phyloP scores from a whole-genome alignment of 208 protist species.

The Leishmania braziliensis region DNA sequence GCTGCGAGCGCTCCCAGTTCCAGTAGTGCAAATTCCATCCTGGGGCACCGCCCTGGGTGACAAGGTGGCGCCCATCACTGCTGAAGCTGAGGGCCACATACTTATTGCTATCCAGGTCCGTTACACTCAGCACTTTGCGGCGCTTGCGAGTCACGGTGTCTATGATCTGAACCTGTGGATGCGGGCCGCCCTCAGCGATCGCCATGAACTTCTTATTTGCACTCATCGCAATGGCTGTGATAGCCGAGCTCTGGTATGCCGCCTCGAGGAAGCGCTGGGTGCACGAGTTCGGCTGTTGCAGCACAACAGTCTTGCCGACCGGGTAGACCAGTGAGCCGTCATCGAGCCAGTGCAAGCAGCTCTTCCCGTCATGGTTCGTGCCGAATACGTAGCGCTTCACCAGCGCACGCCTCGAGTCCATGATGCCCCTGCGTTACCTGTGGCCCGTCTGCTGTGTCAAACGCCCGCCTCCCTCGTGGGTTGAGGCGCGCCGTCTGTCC shows the following conservation, averaged over 20 bases:
- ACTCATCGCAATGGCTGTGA: slow-evolving; percentile 91
- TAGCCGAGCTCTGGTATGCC: slow-evolving; percentile 65
- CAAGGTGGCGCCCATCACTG: slow-evolving; percentile 85
- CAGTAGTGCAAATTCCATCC: slow-evolving; percentile 89
- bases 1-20: slow-evolving; percentile 92
- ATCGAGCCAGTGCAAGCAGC: slow-evolving; percentile 81
- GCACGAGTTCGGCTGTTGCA: slow-evolving; percentile 84
- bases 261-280: slow-evolving; percentile 85
- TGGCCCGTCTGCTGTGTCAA: background rate
- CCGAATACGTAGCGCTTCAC: slow-evolving; percentile 89
- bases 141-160: slow-evolving; percentile 88
- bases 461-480: background rate
- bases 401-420: slow-evolving; percentile 50
- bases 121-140: slow-evolving; percentile 80
- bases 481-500: background rate
- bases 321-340: slow-evolving; percentile 90
- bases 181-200: slow-evolving; percentile 85
- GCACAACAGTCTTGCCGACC: slow-evolving; percentile 76
- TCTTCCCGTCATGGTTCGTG: slow-evolving; percentile 59
- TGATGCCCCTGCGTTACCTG: background rate
- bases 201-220: slow-evolving; percentile 95
- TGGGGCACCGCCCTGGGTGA: slow-evolving; percentile 84
- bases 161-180: slow-evolving; percentile 85
- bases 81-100: slow-evolving; percentile 86
- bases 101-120: slow-evolving; percentile 75